Base-by-base conservation (phyloP, 2,329 filamentous ascomycete species). In the Diaporthe citriasiana region DNA sequence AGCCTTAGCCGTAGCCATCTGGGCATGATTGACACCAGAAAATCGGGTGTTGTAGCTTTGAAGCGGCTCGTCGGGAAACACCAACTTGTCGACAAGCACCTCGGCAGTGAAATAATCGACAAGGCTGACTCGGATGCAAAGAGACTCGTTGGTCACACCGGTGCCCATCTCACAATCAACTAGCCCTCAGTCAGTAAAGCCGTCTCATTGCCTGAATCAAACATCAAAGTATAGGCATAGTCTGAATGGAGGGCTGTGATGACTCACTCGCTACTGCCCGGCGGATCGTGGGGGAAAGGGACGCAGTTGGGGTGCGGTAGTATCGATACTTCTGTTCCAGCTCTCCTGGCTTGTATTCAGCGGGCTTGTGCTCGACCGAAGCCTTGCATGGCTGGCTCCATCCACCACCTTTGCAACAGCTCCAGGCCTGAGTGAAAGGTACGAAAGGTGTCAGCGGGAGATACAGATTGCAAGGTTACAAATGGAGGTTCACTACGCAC, bases 131-230 rank as follows among this genome's bases (percentile, higher is more conserved):
- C 88, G 87, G 73, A 91, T 88, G 10, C 90, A 80, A 75, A 90
- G 88, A 0, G 80, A 79, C 13, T 90, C 87, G 9, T 85, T 84
- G 7, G 80, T 80, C 12, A 77, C 76, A 1, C 85, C 81, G 0
- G 82, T 84, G 22, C 88, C 88, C 87, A 90, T 90, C 76, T 90
- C 88, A 75, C 89, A 90, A 75, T 90, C 88, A 4, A 91, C 63
- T 66, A 38, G 22, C 15, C 8, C 45, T 7, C 10, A n/a, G 15
- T 66, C 15, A 66, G 45, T 40, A 51, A 66, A 12, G 15, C 1
- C 3, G 12, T 51, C n/a, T 19, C n/a, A 38, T 12, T 27, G n/a
- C 19, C 1, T 51, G 6, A 13, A 4, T 38, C 15, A 6, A 40
- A 25, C 15, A 22, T 33, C 2, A 2, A 19, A 51, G 30, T 51